Evolutionary conservation across 495 filamentous ascomycete genomes (phyloP), one percentile per base, ranked within the genome.

Genomic region (Staphylotrichum tortipilum): DNA sequence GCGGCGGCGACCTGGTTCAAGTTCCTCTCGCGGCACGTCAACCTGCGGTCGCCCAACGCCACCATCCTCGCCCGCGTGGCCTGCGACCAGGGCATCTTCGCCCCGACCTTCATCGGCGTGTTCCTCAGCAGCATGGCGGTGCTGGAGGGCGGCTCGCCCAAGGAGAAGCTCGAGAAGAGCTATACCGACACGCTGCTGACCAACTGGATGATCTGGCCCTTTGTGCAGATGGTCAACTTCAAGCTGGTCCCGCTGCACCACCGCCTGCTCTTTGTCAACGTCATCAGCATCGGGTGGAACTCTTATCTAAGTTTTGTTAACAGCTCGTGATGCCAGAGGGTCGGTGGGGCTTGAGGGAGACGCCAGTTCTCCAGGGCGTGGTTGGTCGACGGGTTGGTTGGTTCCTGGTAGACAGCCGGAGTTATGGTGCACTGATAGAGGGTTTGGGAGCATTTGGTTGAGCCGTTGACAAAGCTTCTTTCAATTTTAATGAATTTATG

Each of bases 131-230:
- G 76, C 56, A 91, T 97, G 87, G 86, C 89, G 5, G 73, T 88
- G 31, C 76, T 98, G 68, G 92, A 98, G 66, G 92, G 92, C 24
- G 63, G 63, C 6, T 75, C 78, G 47, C 83, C 85, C 7, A 60
- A 69, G 52, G 80, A 88, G 58, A 94, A 90, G 75, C 69, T 89
- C 44, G 64, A 75, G 31, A 77, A 69, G 52, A 83, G 73, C 46
- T 98, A 89, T 61, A 55, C 61, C 43, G 69, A 75, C 5, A 84
- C 83, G 38, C 74, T 97, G 65, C 77, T 74, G 61, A 85, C 83
- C 60, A 98, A 98, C 65, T 89, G 86, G 75, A 80, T 88, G 67
- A 74, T 98, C 41, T 98, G 94, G 92, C 94, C 92, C 8, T 79
- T 78, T 52, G 89, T 97, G 50, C 92, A 98, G 72, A 68, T 83